phyloP scores from a whole-genome alignment of 2,329 filamentous ascomycete species.

The Fusarium bactridioides region DNA sequence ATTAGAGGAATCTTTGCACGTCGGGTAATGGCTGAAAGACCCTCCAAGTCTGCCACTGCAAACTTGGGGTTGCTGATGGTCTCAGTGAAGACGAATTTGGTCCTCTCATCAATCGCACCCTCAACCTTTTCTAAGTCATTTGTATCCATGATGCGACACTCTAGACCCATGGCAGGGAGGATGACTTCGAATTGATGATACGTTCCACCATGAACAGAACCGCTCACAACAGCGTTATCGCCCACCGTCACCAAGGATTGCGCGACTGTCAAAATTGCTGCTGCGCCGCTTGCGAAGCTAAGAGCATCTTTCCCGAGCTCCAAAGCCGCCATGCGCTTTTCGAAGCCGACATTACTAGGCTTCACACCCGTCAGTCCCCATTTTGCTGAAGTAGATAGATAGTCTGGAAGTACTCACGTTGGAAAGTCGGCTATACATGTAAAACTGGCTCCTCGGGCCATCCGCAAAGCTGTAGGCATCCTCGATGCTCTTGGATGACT shows the following conservation, averaged over 20 bases:
- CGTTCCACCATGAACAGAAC: neutral
- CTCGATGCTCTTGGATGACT: neutral
- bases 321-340: slow-evolving; percentile 1
- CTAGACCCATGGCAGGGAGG: neutral
- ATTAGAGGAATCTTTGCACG: neutral
- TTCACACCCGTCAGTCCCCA: neutral
- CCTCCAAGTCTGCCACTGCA: neutral
- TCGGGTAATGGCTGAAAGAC: neutral
- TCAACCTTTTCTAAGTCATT: neutral
- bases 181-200: slow-evolving; percentile 1
- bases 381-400: rapidly evolving
- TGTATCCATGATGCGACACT: neutral
- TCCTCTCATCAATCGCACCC: slow-evolving; percentile 1
- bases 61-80: slow-evolving; percentile 4
- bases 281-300: neutral
- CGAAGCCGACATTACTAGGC: slow-evolving; percentile 3
- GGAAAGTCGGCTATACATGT: neutral
- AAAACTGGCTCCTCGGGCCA: neutral
- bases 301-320: neutral
- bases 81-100: neutral
- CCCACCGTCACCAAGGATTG: neutral
- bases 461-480: neutral
- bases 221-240: neutral
- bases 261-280: neutral
- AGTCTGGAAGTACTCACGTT: neutral